Percentiles rank a stretch among this genome's conserved stretches.
Evolutionary conservation across 768 basidiomycete species (phyloP).

Genomic region (Sarcodon aspratus): DNA sequence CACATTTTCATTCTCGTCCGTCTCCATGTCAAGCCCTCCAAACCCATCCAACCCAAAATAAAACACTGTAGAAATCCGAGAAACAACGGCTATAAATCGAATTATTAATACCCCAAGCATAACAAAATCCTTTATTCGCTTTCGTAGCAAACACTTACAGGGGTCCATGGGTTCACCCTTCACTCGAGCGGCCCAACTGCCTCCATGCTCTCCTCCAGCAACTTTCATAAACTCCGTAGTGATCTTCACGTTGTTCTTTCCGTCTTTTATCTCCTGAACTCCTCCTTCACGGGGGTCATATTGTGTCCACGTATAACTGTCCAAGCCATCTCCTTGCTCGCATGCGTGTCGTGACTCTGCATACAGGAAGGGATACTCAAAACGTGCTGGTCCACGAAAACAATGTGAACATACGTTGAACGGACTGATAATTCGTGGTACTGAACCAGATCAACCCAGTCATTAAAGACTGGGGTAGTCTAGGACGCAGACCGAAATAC

Average conservation of each 20-base stretch:
- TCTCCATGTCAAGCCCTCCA: conserved; percentile 73
- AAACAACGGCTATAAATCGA: conserved; percentile 25
- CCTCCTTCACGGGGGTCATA: conserved; percentile 84
- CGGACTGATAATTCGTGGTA: conserved; percentile 70
- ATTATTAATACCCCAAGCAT: not conserved
- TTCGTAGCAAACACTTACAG: conserved; percentile 26
- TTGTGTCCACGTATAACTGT: conserved; percentile 77
- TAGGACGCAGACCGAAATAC: conserved; percentile 88
- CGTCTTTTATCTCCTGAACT: conserved; percentile 74
- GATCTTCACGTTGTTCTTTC: conserved; percentile 73
- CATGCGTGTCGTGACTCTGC: conserved; percentile 79
- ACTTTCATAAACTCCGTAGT: conserved; percentile 82
- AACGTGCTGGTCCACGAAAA: conserved; percentile 3
- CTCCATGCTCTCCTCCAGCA: conserved; percentile 71
- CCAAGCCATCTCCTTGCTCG: conserved; percentile 76
- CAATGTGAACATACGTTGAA: conserved; percentile 35
- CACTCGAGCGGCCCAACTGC: conserved; percentile 82
- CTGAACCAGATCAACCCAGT: conserved; percentile 94
- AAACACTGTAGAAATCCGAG: conserved; percentile 70
- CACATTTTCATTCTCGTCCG: conserved; percentile 66
- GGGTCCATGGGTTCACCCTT: conserved; percentile 67
- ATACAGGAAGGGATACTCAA: not conserved
- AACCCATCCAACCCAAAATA: conserved; percentile 85
- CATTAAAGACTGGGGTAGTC: conserved; percentile 81
- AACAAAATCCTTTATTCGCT: no score